Evolutionary conservation across 768 basidiomycete genomes (phyloP).

Genomic region (Clavulina sp.): DNA sequence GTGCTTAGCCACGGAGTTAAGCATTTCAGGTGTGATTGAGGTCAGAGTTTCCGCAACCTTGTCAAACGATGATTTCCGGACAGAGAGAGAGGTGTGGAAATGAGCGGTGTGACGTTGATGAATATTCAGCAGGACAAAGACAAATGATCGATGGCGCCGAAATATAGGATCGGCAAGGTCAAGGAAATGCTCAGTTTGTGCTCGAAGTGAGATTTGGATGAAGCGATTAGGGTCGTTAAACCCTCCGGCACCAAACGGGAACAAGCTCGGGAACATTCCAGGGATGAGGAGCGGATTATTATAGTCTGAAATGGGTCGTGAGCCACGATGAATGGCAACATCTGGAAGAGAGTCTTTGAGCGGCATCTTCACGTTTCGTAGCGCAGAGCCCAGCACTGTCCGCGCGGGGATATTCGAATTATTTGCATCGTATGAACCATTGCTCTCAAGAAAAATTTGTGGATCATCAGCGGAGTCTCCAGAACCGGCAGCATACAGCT

Average conservation of each 20-base stretch:
- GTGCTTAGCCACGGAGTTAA: conserved; percentile 4
- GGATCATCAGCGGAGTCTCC: too few relatives aligned
- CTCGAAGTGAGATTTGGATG: conserved; percentile 11
- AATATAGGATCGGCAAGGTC: conserved; percentile 13
- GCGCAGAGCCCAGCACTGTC: conserved; percentile 15
- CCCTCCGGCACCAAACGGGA: conserved; percentile 19
- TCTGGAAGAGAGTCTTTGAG: conserved; percentile 10
- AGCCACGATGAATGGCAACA: conserved; percentile 14
- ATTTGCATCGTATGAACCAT: conserved; percentile 20
- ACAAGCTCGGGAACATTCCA: conserved; percentile 19
- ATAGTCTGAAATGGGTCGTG: conserved; percentile 17
- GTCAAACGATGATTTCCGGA: conserved; percentile 9
- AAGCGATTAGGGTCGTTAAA: conserved; percentile 15
- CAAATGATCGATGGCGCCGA: conserved; percentile 15
- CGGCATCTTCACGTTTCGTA: conserved; percentile 14
- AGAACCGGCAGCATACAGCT: not conserved
- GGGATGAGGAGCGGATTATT: conserved; percentile 19
- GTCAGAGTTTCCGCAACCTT: conserved; percentile 10
- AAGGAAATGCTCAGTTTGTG: conserved; percentile 16
- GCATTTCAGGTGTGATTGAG: conserved; percentile 1
- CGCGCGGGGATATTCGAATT: conserved; percentile 13
- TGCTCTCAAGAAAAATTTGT: conserved; percentile 15
- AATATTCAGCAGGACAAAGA: conserved; percentile 19
- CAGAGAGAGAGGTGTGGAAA: conserved; percentile 15
- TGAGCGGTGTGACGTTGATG: conserved; percentile 15